Conservation (phyloP, 306 rosid genomes). For the Prunus dulcis region DNA sequence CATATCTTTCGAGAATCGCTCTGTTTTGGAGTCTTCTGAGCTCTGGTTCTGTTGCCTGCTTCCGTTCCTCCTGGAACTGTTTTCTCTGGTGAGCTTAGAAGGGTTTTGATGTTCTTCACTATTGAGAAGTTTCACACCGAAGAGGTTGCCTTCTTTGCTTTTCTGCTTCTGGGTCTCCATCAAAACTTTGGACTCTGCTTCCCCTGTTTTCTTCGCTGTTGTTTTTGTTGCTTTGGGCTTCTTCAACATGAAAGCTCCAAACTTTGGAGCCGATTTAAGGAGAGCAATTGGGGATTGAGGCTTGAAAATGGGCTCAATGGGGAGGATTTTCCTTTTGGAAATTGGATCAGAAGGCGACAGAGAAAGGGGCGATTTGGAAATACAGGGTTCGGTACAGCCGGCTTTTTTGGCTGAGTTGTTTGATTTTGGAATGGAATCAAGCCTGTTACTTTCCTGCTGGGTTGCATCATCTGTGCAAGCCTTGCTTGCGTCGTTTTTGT, state of each 20-base stretch:
- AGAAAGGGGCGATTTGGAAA: constrained; percentile 22
- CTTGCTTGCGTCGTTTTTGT: not conserved
- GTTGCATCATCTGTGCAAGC: constrained; percentile 18
- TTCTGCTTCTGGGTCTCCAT: constrained; percentile 15
- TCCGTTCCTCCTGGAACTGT: constrained; percentile 40
- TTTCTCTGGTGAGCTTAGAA: constrained; percentile 44
- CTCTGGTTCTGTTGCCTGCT: constrained; percentile 10
- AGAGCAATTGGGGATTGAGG: constrained; percentile 88
- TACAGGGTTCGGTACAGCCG: not conserved
- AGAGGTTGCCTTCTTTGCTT: constrained; percentile 16
- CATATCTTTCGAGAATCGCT: constrained; percentile 58
- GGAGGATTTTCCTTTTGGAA: constrained; percentile 76
- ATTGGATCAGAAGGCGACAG: constrained; percentile 47
- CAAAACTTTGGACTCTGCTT: constrained; percentile 15
- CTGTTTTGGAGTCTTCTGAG: constrained; percentile 38
- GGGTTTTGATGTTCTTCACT: constrained; percentile 28
- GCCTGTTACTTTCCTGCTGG: constrained; percentile 6
- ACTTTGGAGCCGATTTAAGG: constrained; percentile 74
- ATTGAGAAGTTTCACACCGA: constrained; percentile 19
- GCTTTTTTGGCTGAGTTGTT: not conserved
- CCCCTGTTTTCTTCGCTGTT: constrained; percentile 1
- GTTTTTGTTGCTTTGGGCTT: constrained; percentile 34
- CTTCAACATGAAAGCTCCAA: constrained; percentile 57
- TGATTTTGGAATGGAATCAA: not conserved
- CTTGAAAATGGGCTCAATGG: constrained; percentile 60